Evolutionary conservation across 441 rosid species (phyloP).

Genomic region (Populus tomentosa): DNA sequence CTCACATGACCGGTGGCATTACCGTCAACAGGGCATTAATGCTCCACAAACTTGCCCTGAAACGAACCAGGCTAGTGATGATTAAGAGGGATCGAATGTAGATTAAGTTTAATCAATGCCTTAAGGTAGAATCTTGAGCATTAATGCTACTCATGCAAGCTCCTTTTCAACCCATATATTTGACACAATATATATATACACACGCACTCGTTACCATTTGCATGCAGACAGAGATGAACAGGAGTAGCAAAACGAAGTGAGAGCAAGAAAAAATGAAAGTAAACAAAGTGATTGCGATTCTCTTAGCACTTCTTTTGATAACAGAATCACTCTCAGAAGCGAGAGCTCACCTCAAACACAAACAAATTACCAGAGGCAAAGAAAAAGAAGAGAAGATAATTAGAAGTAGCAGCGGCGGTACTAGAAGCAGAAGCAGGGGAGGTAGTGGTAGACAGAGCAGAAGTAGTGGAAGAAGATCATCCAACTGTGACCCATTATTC

Average conservation of each 20-base stretch:
- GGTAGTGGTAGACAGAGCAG: conserved; percentile 2
- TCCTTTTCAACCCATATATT: background rate
- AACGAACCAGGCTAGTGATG: background rate
- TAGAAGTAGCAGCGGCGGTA: background rate
- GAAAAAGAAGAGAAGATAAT: background rate
- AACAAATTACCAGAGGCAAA: conserved; percentile 1
- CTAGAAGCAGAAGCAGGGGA: background rate
- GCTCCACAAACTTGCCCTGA: background rate
- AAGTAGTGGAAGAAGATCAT: conserved; percentile 7
- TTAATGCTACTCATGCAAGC: conserved; percentile 1
- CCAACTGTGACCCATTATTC: conserved; percentile 45
- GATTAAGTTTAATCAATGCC: background rate
- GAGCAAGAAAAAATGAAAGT: conserved; percentile 19
- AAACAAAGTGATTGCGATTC: conserved; percentile 13
- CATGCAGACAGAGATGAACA: background rate
- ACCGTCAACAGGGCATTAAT: background rate
- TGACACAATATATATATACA: too few species aligned
- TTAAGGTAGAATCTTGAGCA: background rate
- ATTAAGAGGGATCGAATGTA: background rate
- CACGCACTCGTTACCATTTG: background rate
- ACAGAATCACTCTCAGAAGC: conserved; percentile 17
- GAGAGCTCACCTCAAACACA: conserved; percentile 1
- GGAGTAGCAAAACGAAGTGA: background rate
- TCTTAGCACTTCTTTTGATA: conserved; percentile 28
- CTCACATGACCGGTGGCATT: background rate